Evolutionary conservation across 495 filamentous ascomycete species (phyloP).

Genomic region (Aspergillus saccharolyticus): DNA sequence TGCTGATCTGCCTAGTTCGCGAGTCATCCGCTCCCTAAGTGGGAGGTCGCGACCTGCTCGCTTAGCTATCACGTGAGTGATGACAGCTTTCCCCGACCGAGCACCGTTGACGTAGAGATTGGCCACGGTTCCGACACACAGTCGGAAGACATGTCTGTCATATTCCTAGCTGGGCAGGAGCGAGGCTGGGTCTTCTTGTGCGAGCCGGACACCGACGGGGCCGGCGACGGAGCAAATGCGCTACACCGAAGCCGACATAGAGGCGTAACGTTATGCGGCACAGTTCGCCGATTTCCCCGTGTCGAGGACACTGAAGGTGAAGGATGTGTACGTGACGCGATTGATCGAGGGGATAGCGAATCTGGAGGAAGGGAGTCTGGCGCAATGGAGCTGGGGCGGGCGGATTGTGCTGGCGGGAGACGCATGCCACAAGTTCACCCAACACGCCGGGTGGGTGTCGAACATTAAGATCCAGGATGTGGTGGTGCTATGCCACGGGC

Average conservation of each 20-base stretch:
- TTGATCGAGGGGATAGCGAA: conserved; percentile 16
- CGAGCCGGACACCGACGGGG: conserved; percentile 19
- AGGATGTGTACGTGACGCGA: conserved; percentile 23
- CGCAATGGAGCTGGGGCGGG: conserved; percentile 19
- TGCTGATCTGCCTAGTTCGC: too few relatives aligned
- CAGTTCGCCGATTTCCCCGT: conserved; percentile 25
- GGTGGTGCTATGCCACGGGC: conserved; percentile 31
- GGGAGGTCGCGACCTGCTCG: too few relatives aligned
- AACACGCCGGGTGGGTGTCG: conserved; percentile 28
- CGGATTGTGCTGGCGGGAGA: conserved; percentile 26
- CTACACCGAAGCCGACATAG: conserved; percentile 29
- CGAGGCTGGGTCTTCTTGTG: conserved; percentile 33
- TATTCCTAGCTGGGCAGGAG: conserved; percentile 21
- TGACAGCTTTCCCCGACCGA: conserved; percentile 26
- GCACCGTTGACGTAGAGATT: neutral
- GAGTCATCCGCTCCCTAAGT: too few relatives aligned
- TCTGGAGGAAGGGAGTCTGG: conserved; percentile 22
- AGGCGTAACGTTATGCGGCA: conserved; percentile 19
- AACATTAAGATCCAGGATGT: conserved; percentile 34
- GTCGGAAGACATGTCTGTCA: conserved; percentile 11
- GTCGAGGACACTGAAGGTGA: conserved; percentile 20
- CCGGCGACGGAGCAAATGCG: conserved; percentile 20
- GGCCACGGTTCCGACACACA: conserved; percentile 19
- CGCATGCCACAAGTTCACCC: conserved; percentile 24
- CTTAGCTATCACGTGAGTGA: too few relatives aligned